Percentiles rank a stretch among this genome's conserved stretches.
These are phyloP conservation scores for Quercus parvula DNA, from an alignment of 306 rosid species.

Conservation along the genomic window DNA sequence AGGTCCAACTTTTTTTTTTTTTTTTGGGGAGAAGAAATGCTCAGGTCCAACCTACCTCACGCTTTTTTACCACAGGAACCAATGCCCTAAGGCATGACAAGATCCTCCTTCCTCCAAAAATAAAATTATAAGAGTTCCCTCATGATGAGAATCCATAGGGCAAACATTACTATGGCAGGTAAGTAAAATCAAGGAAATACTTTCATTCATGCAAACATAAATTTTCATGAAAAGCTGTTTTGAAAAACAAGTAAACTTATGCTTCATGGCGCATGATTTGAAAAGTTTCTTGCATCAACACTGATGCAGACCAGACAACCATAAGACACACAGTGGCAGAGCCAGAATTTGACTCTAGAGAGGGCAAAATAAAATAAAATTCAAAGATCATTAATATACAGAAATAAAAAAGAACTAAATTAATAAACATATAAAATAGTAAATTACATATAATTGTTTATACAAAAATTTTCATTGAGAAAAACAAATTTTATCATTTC, in stretches of 20 bases:
- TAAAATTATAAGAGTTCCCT: not conserved
- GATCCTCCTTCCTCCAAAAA: not conserved
- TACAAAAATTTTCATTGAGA: too few species aligned
- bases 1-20: not conserved
- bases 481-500: too few species aligned
- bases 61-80: not conserved
- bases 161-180: not conserved
- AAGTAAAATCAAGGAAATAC: not conserved
- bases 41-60: not conserved
- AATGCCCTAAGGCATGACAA: not conserved
- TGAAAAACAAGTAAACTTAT: too few species aligned
- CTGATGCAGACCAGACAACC: not conserved
- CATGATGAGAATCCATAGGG: not conserved
- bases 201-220: not conserved
- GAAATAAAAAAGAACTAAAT: too few species aligned
- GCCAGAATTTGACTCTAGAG: too few species aligned
- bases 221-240: not conserved
- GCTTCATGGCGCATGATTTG: not conserved
- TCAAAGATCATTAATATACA: too few species aligned
- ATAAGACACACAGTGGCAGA: not conserved
- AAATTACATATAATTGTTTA: too few species aligned
- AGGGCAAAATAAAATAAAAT: too few species aligned
- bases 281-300: not conserved
- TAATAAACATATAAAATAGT: too few species aligned
- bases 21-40: not conserved